A percentile compares a stretch with the other conserved stretches of the same genome.
phyloP scores from a whole-genome alignment of 768 basidiomycete genomes.

The Russula ochroleuca region DNA sequence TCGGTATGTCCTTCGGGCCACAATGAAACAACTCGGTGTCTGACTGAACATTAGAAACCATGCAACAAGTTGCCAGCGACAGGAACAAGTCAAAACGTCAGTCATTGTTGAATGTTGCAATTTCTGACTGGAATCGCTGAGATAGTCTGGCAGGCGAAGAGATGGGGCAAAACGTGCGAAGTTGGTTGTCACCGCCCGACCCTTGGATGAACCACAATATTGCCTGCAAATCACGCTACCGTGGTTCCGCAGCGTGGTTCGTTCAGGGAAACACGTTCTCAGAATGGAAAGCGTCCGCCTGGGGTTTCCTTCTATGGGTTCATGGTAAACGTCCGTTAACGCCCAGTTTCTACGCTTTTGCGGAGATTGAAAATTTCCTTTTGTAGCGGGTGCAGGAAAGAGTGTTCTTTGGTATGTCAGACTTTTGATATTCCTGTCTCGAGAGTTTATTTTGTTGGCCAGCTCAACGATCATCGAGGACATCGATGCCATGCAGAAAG shows the following conservation, averaged over 20 bases:
- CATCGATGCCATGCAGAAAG: background rate
- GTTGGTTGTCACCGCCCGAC: background rate
- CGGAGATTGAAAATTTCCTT: background rate
- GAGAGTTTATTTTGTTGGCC: background rate
- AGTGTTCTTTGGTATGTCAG: background rate
- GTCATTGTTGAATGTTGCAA: background rate
- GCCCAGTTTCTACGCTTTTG: background rate
- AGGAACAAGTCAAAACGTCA: background rate
- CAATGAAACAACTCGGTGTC: background rate
- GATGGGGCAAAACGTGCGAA: background rate
- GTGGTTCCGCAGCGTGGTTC: background rate
- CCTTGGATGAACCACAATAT: background rate
- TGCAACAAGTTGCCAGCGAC: background rate
- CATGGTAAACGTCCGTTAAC: background rate
- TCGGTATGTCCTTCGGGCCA: background rate
- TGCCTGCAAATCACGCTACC: background rate
- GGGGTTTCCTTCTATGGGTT: background rate
- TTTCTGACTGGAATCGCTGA: background rate
- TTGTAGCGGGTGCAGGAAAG: background rate
- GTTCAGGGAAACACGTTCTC: background rate
- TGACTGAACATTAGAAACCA: background rate
- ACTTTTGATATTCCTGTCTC: background rate
- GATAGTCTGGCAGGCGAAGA: background rate
- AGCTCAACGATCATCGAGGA: background rate
- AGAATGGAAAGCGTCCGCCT: background rate